These are phyloP conservation scores for Rhipidocladum racemiflorum DNA, from an alignment of 176 grass and related monocot genomes.

Conservation along the genomic window DNA sequence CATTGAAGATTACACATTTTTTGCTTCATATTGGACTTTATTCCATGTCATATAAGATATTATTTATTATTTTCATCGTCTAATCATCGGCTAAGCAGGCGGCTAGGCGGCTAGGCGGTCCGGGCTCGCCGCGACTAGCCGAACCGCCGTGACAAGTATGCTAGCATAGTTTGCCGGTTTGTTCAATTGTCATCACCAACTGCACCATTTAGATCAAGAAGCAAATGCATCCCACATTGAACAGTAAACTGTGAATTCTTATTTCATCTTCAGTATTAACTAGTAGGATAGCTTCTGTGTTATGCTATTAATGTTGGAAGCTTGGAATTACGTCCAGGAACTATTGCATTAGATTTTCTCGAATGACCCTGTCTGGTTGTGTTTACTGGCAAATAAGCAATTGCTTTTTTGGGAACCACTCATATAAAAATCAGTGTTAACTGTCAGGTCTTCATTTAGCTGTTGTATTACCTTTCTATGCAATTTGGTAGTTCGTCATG, in stretches of 20 bases:
- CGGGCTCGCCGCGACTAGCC: too few species aligned
- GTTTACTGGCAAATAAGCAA: not conserved
- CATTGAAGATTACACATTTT: too few species aligned
- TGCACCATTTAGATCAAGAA: constrained; percentile 1
- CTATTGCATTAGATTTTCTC: not conserved
- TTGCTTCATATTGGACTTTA: too few species aligned
- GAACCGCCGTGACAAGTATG: too few species aligned
- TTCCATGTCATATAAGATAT: too few species aligned
- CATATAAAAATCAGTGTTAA: not conserved
- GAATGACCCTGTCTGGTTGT: not conserved
- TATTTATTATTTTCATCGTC: too few species aligned
- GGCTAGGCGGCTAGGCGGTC: too few species aligned
- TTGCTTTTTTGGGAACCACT: not conserved
- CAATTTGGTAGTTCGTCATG: not conserved
- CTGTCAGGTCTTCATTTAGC: not conserved
- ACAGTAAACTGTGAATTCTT: not conserved
- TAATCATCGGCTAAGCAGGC: too few species aligned
- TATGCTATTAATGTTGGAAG: not conserved
- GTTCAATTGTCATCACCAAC: not conserved
- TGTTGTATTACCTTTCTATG: not conserved
- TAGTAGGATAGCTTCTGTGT: not conserved
- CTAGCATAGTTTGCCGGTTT: not conserved
- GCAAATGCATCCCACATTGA: not conserved
- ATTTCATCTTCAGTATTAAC: constrained; percentile 10
- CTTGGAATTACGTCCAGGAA: not conserved